A percentile compares a stretch with the other conserved stretches of the same genome.
These are phyloP conservation scores for Lachancea dasiensis DNA, from an alignment of 805 yeast species.

Conservation along the genomic window DNA sequence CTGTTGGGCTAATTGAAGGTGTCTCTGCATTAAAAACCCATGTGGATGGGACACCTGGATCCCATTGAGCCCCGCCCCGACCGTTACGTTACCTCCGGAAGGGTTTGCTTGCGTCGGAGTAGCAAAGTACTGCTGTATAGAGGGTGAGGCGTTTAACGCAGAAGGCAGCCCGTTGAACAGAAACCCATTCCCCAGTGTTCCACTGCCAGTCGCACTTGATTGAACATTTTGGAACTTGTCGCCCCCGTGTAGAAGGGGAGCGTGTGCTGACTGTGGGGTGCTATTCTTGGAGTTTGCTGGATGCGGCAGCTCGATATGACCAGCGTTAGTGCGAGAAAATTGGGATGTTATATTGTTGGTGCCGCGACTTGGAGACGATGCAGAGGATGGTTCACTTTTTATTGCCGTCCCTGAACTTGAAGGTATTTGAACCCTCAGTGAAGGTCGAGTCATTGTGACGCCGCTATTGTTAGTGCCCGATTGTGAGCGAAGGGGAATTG, in stretches of 20 bases:
- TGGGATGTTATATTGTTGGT: constrained; percentile 10
- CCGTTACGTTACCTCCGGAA: constrained; percentile 18
- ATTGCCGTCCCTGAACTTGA: constrained; percentile 34
- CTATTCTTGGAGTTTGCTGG: constrained; percentile 5
- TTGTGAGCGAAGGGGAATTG: background rate
- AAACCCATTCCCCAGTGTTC: constrained; percentile 4
- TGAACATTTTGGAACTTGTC: constrained; percentile 2
- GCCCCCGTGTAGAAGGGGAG: background rate
- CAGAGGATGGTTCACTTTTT: constrained; percentile 33
- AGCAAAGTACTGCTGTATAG: constrained; percentile 30
- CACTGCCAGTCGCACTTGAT: constrained; percentile 3
- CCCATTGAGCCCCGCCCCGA: constrained; percentile 18
- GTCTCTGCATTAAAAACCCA: constrained; percentile 21
- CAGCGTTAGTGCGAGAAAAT: constrained; percentile 6
- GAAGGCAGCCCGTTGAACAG: constrained; percentile 23
- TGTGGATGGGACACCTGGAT: constrained; percentile 7
- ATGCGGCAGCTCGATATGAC: constrained; percentile 10
- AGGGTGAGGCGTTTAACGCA: constrained; percentile 27
- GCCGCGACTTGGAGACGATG: constrained; percentile 40
- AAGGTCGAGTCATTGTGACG: constrained; percentile 42
- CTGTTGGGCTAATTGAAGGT: constrained; percentile 18
- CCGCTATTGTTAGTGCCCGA: constrained; percentile 2
- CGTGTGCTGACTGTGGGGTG: constrained; percentile 4
- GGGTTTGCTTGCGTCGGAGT: constrained; percentile 29
- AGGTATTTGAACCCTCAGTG: constrained; percentile 62